Evolutionary conservation across 1,139 yeast genomes (phyloP).

Genomic region (Magnusiomyces fungicola): DNA sequence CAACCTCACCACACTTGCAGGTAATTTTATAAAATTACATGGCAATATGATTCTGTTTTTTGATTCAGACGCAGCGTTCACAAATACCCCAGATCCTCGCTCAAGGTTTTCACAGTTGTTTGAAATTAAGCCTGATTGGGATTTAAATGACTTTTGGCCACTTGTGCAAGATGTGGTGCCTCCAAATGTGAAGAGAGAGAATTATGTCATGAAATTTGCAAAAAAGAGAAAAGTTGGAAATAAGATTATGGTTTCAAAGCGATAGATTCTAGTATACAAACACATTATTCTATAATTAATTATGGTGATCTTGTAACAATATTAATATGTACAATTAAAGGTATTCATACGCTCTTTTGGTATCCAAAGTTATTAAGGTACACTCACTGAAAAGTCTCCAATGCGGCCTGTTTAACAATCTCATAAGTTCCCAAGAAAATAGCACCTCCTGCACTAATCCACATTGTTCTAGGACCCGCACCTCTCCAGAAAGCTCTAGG

Average conservation of each 20-base stretch:
- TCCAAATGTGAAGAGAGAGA: conserved; percentile 54
- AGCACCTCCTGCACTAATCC: conserved; percentile 99
- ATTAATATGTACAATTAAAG: no score
- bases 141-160: conserved; percentile 62
- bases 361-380: no score
- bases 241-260: conserved; percentile 26
- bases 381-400: conserved; percentile 3
- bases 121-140: conserved; percentile 58
- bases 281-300: no score
- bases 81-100: conserved; percentile 42
- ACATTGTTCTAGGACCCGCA: conserved; percentile 87
- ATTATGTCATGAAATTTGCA: conserved; percentile 69
- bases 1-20: not conserved
- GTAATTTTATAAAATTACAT: not conserved
- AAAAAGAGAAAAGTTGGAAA: conserved; percentile 54
- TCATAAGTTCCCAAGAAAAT: conserved; percentile 93
- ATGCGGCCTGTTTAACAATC: conserved; percentile 41
- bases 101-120: conserved; percentile 62
- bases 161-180: conserved; percentile 50
- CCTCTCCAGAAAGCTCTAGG: conserved; percentile 65
- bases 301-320: no score
- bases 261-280: not conserved
- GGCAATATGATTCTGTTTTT: conserved; percentile 2
- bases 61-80: conserved; percentile 41
- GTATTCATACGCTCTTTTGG: no score